Evolutionary conservation across 2,329 filamentous ascomycete genomes (phyloP).

Genomic region (Macrophomina phaseolina): DNA sequence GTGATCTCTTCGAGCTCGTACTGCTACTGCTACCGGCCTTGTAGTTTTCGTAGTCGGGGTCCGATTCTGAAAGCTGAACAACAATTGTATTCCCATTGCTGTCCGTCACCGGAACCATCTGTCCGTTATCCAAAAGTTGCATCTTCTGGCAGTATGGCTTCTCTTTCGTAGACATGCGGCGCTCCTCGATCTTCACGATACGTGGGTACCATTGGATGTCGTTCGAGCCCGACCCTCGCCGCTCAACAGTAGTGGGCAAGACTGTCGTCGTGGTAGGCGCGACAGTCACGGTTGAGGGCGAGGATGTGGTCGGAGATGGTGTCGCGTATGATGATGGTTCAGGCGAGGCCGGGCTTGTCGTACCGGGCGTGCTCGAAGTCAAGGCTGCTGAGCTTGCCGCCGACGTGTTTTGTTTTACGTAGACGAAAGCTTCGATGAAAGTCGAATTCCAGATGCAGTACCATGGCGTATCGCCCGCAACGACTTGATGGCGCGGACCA

Average conservation of each 20-base stretch:
- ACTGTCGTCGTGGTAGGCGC: slow-evolving; percentile 28
- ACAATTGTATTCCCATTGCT: slow-evolving; percentile 5
- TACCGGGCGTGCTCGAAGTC: slow-evolving; percentile 30
- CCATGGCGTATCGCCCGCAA: slow-evolving; percentile 68
- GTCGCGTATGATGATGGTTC: slow-evolving; percentile 10
- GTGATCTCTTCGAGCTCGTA: background rate
- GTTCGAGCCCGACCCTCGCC: slow-evolving; percentile 1
- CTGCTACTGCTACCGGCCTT: background rate
- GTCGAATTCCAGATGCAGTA: slow-evolving; percentile 74
- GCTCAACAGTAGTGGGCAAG: background rate
- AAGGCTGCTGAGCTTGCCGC: slow-evolving; percentile 37
- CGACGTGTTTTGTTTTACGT: slow-evolving; percentile 60
- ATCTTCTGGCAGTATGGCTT: slow-evolving; percentile 70
- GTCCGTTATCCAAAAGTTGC: slow-evolving; percentile 61
- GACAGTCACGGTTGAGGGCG: slow-evolving; percentile 29
- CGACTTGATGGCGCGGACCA: slow-evolving; percentile 49
- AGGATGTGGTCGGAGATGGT: slow-evolving; percentile 3
- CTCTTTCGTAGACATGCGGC: slow-evolving; percentile 54
- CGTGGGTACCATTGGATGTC: slow-evolving; percentile 55
- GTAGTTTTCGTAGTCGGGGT: slow-evolving; percentile 10
- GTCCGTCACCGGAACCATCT: slow-evolving; percentile 36
- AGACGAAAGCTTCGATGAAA: slow-evolving; percentile 70
- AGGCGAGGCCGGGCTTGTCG: slow-evolving; percentile 32
- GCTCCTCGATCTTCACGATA: slow-evolving; percentile 70
- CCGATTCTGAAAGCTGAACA: slow-evolving; percentile 21